phyloP scores from a whole-genome alignment of 2,329 filamentous ascomycete species.

The Cladosporium velox region DNA sequence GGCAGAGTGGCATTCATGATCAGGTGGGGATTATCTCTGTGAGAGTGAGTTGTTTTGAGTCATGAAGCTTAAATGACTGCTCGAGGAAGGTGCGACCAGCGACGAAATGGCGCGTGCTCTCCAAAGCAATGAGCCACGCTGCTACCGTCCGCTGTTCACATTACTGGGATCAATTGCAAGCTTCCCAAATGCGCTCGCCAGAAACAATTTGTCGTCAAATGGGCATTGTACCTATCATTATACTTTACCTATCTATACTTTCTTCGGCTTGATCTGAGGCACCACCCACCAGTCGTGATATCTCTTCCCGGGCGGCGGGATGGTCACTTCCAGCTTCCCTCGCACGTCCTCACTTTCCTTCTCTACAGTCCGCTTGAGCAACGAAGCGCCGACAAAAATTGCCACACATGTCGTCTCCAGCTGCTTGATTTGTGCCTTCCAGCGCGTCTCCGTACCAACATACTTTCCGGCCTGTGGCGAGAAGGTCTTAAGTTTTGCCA shows the following conservation, averaged over 20 bases:
- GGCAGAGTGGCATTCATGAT: neutral
- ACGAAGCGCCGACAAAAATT: slow-evolving; percentile 31
- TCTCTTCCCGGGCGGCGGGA: slow-evolving; percentile 43
- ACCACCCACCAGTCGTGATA: slow-evolving; percentile 51
- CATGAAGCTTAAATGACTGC: neutral
- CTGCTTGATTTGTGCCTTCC: slow-evolving; percentile 39
- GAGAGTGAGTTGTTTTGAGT: neutral
- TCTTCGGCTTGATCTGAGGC: slow-evolving; percentile 39
- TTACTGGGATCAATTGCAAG: neutral
- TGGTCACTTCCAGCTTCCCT: slow-evolving; percentile 36
- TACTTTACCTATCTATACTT: neutral
- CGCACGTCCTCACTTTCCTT: slow-evolving; percentile 18
- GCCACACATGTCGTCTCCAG: slow-evolving; percentile 37
- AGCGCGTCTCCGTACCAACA: slow-evolving; percentile 41
- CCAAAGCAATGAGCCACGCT: neutral
- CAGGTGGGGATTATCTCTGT: neutral
- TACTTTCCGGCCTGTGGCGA: slow-evolving; percentile 38
- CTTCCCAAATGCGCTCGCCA: neutral
- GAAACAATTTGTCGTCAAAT: neutral
- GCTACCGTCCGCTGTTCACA: neutral
- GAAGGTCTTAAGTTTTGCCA: slow-evolving; percentile 41
- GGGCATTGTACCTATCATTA: neutral
- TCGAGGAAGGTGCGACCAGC: neutral
- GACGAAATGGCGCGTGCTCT: neutral
- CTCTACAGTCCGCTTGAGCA: slow-evolving; percentile 29